phyloP scores from a whole-genome alignment of 2,329 filamentous ascomycete genomes.

The Alternaria postmessia region DNA sequence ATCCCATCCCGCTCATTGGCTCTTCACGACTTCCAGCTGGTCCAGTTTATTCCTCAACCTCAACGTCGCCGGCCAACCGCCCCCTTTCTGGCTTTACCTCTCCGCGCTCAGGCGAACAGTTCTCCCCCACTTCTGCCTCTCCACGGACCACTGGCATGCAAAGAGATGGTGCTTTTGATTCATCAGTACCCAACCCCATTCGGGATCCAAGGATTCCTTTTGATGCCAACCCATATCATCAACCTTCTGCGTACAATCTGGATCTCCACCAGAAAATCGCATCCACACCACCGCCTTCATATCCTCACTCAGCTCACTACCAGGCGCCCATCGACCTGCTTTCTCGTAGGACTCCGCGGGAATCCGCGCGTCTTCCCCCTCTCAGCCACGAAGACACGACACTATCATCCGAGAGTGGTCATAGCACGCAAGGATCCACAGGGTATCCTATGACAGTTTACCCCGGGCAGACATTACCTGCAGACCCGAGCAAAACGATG shows the following conservation, averaged over 20 bases:
- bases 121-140: conserved; percentile 47
- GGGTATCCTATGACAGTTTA: conserved; percentile 20
- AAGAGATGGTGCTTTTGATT: conserved; percentile 39
- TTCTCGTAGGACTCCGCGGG: conserved; percentile 43
- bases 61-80: conserved; percentile 45
- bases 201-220: conserved; percentile 32
- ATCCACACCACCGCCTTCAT: conserved; percentile 31
- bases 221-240: conserved; percentile 30
- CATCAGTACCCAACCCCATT: conserved; percentile 22
- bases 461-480: conserved; percentile 26
- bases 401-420: conserved; percentile 50
- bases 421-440: conserved; percentile 33
- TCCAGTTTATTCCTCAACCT: conserved; percentile 38
- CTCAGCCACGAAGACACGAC: conserved; percentile 52
- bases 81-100: conserved; percentile 45
- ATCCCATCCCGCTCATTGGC: conserved; percentile 40
- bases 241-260: conserved; percentile 28
- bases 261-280: conserved; percentile 23
- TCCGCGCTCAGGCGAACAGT: conserved; percentile 42
- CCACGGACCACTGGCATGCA: conserved; percentile 40
- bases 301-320: conserved; percentile 30
- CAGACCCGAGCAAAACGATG: conserved; percentile 45
- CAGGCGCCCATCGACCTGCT: conserved; percentile 37
- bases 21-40: conserved; percentile 37
- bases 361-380: conserved; percentile 40